Conservation (phyloP, 345 rosid species). For the Kernera saxatilis region DNA sequence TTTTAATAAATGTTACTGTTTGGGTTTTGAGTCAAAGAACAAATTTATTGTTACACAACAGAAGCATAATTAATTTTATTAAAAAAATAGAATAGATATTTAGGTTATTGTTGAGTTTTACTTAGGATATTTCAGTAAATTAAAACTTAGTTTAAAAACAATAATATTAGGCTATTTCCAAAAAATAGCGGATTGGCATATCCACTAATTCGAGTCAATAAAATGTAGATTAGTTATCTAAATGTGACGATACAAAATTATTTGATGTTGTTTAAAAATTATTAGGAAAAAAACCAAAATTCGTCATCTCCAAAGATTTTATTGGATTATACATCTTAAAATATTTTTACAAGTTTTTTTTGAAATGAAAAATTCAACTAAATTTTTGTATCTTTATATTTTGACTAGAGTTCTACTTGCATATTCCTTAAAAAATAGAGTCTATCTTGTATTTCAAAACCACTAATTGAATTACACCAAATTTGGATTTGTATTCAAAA, state of each 20-base stretch:
- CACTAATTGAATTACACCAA: not conserved
- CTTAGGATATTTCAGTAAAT: no score
- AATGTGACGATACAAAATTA: not conserved
- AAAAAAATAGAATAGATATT: no score
- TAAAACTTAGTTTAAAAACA: no score
- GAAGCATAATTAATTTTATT: no score
- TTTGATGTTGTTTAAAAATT: not conserved
- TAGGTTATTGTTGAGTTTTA: no score
- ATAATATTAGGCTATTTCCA: no score
- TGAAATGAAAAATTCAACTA: not conserved
- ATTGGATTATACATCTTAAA: not conserved
- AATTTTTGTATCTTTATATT: not conserved
- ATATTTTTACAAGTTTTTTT: not conserved
- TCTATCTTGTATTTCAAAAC: not conserved
- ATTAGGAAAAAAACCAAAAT: not conserved
- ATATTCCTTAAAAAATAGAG: not conserved
- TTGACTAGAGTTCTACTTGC: not conserved
- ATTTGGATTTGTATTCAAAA: not conserved
- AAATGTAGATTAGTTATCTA: not conserved
- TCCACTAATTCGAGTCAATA: not conserved
- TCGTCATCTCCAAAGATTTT: not conserved
- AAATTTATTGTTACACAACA: no score
- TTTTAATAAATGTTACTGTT: no score
- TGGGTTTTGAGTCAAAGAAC: no score
- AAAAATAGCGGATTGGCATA: not conserved